phyloP scores from a whole-genome alignment of 2,329 filamentous ascomycete species.

The Scedosporium apiospermum region DNA sequence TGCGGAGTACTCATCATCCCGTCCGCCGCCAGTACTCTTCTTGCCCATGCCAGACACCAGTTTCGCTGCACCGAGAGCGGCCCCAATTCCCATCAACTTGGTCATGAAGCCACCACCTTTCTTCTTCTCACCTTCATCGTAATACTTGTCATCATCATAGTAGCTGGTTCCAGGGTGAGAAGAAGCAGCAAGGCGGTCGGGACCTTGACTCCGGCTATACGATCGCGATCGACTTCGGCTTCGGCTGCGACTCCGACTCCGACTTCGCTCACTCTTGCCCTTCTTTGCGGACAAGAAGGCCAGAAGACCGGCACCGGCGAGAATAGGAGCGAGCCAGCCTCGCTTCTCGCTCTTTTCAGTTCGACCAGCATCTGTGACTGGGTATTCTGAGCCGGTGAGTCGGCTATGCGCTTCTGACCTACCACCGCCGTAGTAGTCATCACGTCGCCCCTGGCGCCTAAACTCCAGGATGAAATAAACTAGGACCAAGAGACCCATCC shows the following conservation, averaged over 20 bases:
- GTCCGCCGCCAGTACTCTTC: slow-evolving; percentile 33
- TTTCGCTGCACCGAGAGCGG: slow-evolving; percentile 51
- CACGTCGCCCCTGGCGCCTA: slow-evolving; percentile 38
- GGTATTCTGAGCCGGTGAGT: slow-evolving; percentile 26
- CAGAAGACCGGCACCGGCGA: slow-evolving; percentile 39
- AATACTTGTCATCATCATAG: slow-evolving; percentile 55
- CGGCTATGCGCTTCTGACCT: slow-evolving; percentile 40
- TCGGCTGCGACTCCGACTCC: slow-evolving; percentile 15
- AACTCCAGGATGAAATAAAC: slow-evolving; percentile 76
- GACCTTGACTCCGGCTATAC: no score
- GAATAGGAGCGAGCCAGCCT: slow-evolving; percentile 43
- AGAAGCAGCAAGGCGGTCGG: slow-evolving; percentile 19
- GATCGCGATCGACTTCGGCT: slow-evolving; percentile 18
- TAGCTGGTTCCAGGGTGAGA: slow-evolving; percentile 31
- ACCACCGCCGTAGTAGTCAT: slow-evolving; percentile 39
- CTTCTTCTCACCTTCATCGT: slow-evolving; percentile 29
- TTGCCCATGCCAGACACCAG: slow-evolving; percentile 51
- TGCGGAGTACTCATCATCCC: slow-evolving; percentile 54
- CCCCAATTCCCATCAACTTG: slow-evolving; percentile 50
- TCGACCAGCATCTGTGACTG: not conserved
- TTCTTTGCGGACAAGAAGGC: slow-evolving; percentile 30
- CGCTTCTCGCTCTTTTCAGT: slow-evolving; percentile 20
- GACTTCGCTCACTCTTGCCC: slow-evolving; percentile 16
- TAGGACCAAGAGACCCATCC: slow-evolving; percentile 62
- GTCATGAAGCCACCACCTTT: slow-evolving; percentile 48